A percentile compares a stretch with the other conserved stretches of the same genome.
phyloP scores from a whole-genome alignment of 306 rosid genomes.

The Glycyrrhiza uralensis region DNA sequence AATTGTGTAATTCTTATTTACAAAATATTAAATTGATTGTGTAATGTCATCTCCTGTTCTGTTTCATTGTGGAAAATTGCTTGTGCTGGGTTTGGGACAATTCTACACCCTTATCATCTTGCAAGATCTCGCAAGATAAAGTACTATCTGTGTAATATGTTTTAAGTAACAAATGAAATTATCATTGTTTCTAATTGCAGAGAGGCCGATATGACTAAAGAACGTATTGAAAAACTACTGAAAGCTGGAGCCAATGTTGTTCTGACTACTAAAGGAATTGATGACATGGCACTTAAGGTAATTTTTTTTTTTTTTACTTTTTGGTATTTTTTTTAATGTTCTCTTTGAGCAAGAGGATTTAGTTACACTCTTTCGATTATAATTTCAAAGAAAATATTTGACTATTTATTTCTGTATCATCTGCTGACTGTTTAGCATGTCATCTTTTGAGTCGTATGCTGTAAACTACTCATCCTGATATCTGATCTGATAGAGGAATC shows the following conservation, averaged over 20 bases:
- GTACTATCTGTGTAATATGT: background rate
- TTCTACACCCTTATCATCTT: background rate
- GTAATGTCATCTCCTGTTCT: background rate
- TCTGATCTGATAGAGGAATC: background rate
- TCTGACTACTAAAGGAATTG: slow-evolving; percentile 95
- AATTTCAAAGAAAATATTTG: background rate
- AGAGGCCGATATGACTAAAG: slow-evolving; percentile 96
- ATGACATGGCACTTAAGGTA: slow-evolving; percentile 98
- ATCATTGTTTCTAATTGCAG: slow-evolving; percentile 30
- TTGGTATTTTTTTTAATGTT: background rate
- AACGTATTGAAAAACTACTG: slow-evolving; percentile 82
- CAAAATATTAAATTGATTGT: background rate
- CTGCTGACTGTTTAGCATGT: background rate
- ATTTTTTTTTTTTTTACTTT: slow-evolving; percentile 1
- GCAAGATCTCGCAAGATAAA: background rate
- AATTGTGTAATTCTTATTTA: background rate
- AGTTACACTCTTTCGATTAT: background rate
- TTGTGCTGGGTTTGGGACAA: background rate
- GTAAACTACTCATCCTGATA: background rate
- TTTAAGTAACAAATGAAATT: background rate
- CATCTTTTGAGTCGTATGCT: background rate
- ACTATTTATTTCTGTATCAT: background rate
- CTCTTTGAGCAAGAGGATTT: background rate
- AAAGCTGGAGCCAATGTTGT: slow-evolving; percentile 97
- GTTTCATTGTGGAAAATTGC: background rate